Conservation (phyloP, 768 basidiomycete genomes). For the Mycena chlorophos region DNA sequence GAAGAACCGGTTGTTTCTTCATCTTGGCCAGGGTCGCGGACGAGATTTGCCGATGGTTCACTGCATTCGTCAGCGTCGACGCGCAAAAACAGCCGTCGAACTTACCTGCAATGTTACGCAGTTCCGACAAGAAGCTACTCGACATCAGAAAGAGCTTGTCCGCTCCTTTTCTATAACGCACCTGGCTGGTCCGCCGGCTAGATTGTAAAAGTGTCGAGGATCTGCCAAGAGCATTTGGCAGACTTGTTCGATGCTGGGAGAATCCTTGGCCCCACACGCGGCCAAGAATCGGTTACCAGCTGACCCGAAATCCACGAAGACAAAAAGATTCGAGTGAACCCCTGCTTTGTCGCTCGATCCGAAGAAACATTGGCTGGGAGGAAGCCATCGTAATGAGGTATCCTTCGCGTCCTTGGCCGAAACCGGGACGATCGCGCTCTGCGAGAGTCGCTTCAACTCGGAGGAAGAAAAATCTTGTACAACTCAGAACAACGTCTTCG, state of each 20-base stretch:
- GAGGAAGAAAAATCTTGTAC: slow-evolving; percentile 54
- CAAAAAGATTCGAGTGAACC: slow-evolving; percentile 80
- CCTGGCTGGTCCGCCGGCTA: slow-evolving; percentile 70
- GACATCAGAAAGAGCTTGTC: not conserved
- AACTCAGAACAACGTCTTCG: not conserved
- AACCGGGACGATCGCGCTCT: slow-evolving; percentile 67
- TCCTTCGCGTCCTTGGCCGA: slow-evolving; percentile 39
- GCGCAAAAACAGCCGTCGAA: not conserved
- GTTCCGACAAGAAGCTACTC: slow-evolving; percentile 74
- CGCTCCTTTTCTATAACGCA: slow-evolving; percentile 35
- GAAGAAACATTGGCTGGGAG: slow-evolving; percentile 72
- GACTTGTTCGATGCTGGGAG: slow-evolving; percentile 85
- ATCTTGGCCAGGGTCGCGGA: slow-evolving; percentile 58
- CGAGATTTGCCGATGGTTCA: slow-evolving; percentile 64
- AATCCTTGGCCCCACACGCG: slow-evolving; percentile 83
- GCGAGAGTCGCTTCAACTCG: slow-evolving; percentile 59
- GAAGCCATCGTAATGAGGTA: slow-evolving; percentile 44
- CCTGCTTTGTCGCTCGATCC: slow-evolving; percentile 50
- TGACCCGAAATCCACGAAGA: slow-evolving; percentile 85
- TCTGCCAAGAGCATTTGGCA: slow-evolving; percentile 67
- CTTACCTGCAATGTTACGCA: slow-evolving; percentile 61
- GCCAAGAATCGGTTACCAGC: slow-evolving; percentile 81
- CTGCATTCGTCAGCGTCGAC: slow-evolving; percentile 38
- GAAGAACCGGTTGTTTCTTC: slow-evolving; percentile 68
- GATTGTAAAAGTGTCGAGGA: slow-evolving; percentile 68